Evolutionary conservation across 139 green algal genomes (phyloP).

Genomic region (Coccomyxa sp.): DNA sequence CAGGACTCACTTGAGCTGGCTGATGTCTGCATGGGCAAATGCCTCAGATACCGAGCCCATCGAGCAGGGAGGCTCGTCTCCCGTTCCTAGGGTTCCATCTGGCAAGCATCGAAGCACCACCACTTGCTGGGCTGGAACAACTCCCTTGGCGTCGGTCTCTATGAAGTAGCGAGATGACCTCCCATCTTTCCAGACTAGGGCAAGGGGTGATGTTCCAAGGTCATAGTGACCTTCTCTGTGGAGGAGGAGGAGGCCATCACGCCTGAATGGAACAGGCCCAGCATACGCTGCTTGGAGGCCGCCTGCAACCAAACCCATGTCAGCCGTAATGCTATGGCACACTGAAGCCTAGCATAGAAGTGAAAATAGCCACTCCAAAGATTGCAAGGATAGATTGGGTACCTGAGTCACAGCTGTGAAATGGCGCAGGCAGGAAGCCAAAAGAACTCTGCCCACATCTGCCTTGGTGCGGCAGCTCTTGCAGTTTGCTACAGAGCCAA

Average conservation of each 20-base stretch:
- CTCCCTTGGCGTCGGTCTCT: slow-evolving; percentile 51
- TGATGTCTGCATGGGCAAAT: slow-evolving; percentile 7
- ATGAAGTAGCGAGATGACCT: slow-evolving; percentile 65
- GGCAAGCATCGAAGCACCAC: slow-evolving; percentile 50
- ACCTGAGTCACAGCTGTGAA: slow-evolving; percentile 20
- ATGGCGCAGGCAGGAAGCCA: slow-evolving; percentile 27
- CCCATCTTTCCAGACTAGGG: slow-evolving; percentile 89
- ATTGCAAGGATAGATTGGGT: neutral
- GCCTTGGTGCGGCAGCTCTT: slow-evolving; percentile 30
- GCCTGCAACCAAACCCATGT: neutral
- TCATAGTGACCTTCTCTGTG: slow-evolving; percentile 78
- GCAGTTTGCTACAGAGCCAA: slow-evolving; percentile 66
- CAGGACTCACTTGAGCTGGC: neutral
- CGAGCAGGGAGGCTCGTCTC: slow-evolving; percentile 69
- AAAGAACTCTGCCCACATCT: slow-evolving; percentile 12
- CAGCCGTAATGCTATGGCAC: neutral
- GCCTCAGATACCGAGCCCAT: slow-evolving; percentile 55
- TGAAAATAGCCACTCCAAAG: no score
- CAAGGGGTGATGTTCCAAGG: slow-evolving; percentile 61
- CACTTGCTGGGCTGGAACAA: slow-evolving; percentile 38
- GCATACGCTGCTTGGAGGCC: slow-evolving; percentile 14
- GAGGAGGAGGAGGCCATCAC: slow-evolving; percentile 79
- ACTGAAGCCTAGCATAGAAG: neutral
- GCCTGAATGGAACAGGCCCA: slow-evolving; percentile 36
- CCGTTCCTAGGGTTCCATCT: slow-evolving; percentile 58